Conservation (phyloP, 2,329 filamentous ascomycete genomes). For the Taxawa tesnikishii region DNA sequence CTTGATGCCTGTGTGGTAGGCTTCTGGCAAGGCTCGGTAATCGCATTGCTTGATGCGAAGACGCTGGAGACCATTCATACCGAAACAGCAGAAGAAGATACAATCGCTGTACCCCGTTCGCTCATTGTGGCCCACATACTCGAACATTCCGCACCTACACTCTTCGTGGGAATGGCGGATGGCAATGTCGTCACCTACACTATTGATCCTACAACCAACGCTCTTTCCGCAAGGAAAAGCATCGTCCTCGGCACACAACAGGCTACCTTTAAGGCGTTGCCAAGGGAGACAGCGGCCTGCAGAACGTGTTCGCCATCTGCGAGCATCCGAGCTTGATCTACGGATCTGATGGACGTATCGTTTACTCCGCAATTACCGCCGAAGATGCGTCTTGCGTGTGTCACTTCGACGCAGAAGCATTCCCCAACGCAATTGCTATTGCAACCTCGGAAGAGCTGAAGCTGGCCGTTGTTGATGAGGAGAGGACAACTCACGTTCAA, state of each 20-base stretch:
- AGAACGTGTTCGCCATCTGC: slow-evolving; percentile 82
- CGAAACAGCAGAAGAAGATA: slow-evolving; percentile 47
- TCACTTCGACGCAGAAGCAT: slow-evolving; percentile 69
- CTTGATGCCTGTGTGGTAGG: slow-evolving; percentile 65
- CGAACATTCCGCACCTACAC: slow-evolving; percentile 51
- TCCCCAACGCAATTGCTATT: slow-evolving; percentile 67
- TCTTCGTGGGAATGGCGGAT: slow-evolving; percentile 86
- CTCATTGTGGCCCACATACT: slow-evolving; percentile 70
- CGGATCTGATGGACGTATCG: slow-evolving; percentile 70
- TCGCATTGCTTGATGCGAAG: slow-evolving; percentile 60
- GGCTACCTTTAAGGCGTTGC: slow-evolving; percentile 67
- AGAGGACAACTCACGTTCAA: slow-evolving; percentile 79
- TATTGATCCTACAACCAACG: slow-evolving; percentile 48
- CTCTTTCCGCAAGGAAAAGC: slow-evolving; percentile 62
- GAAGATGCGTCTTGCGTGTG: slow-evolving; percentile 74
- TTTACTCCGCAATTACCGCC: slow-evolving; percentile 88
- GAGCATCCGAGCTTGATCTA: slow-evolving; percentile 94
- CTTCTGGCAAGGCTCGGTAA: slow-evolving; percentile 73
- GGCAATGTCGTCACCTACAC: slow-evolving; percentile 80
- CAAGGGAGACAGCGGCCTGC: slow-evolving; percentile 50
- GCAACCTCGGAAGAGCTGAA: slow-evolving; percentile 66
- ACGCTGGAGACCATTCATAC: slow-evolving; percentile 55
- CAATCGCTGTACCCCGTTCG: slow-evolving; percentile 69
- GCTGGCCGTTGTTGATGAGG: slow-evolving; percentile 69
- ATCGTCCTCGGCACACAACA: slow-evolving; percentile 78